Evolutionary conservation across 176 grass and related monocot species (phyloP).

Genomic region (Avena insularis): DNA sequence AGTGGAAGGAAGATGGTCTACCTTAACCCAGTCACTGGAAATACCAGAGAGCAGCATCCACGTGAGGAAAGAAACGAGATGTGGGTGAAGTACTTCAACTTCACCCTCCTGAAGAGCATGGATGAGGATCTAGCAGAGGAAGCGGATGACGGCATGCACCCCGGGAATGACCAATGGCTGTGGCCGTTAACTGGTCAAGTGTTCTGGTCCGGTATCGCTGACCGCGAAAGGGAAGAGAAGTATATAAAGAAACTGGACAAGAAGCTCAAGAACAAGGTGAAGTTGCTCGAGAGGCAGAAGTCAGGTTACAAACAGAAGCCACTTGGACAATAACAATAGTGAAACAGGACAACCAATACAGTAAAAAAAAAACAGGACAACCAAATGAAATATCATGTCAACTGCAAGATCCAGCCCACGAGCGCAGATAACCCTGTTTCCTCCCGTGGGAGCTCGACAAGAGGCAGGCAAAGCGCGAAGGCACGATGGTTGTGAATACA

Average conservation of each 20-base stretch:
- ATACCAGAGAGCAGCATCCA: constrained; percentile 74
- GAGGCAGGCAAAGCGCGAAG: constrained; percentile 18
- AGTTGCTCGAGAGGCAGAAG: constrained; percentile 83
- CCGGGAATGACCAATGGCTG: constrained; percentile 62
- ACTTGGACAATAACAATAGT: constrained; percentile 59
- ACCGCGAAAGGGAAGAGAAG: constrained; percentile 84
- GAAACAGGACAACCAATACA: background rate
- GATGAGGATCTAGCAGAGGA: constrained; percentile 98
- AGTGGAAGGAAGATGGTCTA: constrained; percentile 88
- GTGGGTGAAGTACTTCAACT: constrained; percentile 95
- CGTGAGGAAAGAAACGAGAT: constrained; percentile 63
- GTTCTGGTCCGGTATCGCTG: constrained; percentile 82
- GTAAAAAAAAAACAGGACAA: background rate
- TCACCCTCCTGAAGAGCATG: constrained; percentile 86
- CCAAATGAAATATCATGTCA: background rate
- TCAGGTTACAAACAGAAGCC: constrained; percentile 97
- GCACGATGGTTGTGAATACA: constrained; percentile 48
- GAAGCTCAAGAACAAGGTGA: constrained; percentile 86
- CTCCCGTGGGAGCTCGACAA: constrained; percentile 1
- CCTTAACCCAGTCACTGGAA: constrained; percentile 72
- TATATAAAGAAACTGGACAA: constrained; percentile 89
- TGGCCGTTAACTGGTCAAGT: constrained; percentile 93
- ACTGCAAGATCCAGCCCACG: constrained; percentile 20
- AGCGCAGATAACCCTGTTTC: constrained; percentile 20
- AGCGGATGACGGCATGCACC: constrained; percentile 83